Percentiles rank a stretch among this genome's conserved stretches.
Conservation (phyloP, 1,139 yeast genomes). For the Candida sojae region DNA sequence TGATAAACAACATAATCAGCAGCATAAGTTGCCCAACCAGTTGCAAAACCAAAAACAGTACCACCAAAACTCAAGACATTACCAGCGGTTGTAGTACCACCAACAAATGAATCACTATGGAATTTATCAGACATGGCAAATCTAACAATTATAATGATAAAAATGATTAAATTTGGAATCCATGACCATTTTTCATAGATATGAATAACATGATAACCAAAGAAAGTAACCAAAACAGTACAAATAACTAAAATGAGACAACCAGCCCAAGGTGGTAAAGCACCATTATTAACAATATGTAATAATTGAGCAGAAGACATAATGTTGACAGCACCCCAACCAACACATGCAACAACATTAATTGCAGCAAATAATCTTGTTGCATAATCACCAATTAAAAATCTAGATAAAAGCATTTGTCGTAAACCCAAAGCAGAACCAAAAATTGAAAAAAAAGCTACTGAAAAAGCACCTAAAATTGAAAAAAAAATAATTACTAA, state of each 20-base stretch:
- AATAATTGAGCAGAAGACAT: slow-evolving; percentile 87
- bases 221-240: slow-evolving; percentile 76
- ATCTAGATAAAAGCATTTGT: slow-evolving; percentile 83
- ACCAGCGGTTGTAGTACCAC: slow-evolving; percentile 70
- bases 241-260: slow-evolving; percentile 69
- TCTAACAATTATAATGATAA: slow-evolving; percentile 77
- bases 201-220: slow-evolving; percentile 85
- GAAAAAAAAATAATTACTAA: slow-evolving; percentile 71
- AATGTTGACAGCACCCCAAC: slow-evolving; percentile 94
- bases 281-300: slow-evolving; percentile 69
- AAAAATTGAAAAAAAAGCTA: slow-evolving; percentile 79
- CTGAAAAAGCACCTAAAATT: slow-evolving; percentile 71
- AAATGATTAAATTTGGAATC: slow-evolving; percentile 76
- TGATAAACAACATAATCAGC: slow-evolving; percentile 92
- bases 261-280: slow-evolving; percentile 90
- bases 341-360: slow-evolving; percentile 85
- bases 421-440: slow-evolving; percentile 87
- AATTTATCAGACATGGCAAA: slow-evolving; percentile 68
- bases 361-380: slow-evolving; percentile 77
- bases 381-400: slow-evolving; percentile 71
- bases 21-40: slow-evolving; percentile 95
- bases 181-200: slow-evolving; percentile 82
- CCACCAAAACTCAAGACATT: slow-evolving; percentile 82
- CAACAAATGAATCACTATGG: slow-evolving; percentile 44
- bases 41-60: slow-evolving; percentile 83